Evolutionary conservation across 371 early-diverging fungal species (phyloP).

Genomic region (Saksenaea oblongispora): DNA sequence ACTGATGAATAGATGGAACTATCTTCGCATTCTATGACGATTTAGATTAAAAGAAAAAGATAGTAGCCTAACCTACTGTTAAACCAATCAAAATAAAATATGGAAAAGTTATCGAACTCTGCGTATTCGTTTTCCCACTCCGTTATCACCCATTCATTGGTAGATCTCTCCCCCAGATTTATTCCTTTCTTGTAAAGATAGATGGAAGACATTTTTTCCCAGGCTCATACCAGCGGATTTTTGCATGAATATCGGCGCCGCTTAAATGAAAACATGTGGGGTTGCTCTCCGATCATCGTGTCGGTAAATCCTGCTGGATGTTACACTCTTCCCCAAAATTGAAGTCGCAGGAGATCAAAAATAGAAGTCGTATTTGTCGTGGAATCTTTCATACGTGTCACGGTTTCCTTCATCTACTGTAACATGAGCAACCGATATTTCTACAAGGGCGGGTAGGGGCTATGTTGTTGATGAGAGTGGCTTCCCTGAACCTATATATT

Average conservation of each 20-base stretch:
- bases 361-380: too few relatives aligned
- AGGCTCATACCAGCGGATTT: background rate
- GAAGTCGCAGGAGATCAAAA: background rate
- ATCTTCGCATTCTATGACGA: background rate
- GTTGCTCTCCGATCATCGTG: background rate
- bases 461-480: too few relatives aligned
- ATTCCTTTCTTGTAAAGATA: background rate
- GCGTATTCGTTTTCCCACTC: background rate
- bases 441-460: too few relatives aligned
- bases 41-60: background rate
- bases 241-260: too few relatives aligned
- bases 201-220: background rate
- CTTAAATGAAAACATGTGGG: too few relatives aligned
- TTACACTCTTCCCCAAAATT: background rate
- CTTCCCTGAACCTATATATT: too few relatives aligned
- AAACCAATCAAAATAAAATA: constrained; percentile 1
- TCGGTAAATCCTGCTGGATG: background rate
- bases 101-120: constrained; percentile 1
- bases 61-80: background rate
- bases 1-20: constrained; percentile 20
- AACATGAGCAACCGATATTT: too few relatives aligned
- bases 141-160: background rate
- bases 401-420: too few relatives aligned
- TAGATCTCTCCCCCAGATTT: background rate
- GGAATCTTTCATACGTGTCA: too few relatives aligned